Evolutionary conservation across 2,329 filamentous ascomycete species (phyloP), one percentile per base, ranked within the genome.

Genomic region (Paraconiothyrium sp.): DNA sequence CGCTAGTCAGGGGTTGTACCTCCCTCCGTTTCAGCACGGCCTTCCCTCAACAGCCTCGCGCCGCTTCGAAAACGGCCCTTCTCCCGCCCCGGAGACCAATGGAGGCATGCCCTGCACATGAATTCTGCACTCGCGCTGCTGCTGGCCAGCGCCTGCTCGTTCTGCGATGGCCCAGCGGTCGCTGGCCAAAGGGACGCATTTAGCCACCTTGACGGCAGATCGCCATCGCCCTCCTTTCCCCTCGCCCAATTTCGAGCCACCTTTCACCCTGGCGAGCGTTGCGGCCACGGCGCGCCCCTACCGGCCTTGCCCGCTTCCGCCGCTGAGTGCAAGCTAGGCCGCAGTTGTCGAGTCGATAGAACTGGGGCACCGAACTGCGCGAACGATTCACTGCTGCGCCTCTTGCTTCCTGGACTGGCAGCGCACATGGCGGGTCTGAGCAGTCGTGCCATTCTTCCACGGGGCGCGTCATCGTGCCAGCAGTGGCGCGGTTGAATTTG

Each of bases 21-120:
- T 48, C 64, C 49, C 62, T 63, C 65, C 66, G 73, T 74, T 73
- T 77, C 74, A 77, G 67, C 64, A 64, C 65, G 60, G 55, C 63
- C 54, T 62, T 30, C 63, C 57, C 54, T 54, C 61, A 58, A 46
- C 63, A 63, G 60, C 65, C 59, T 65, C 63, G 63, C 49, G 43
- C 27, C 55, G 59, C 54, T 47, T 57, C 22, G 22, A 61, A 57
- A 60, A 62, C 39, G 59, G 49, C 57, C 59, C 56, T 60, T 58
- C 44, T 63, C 48, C 61, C 50, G 52, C 60, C 34, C 20, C 24
- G 43, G 24, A 52, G 39, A 27, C 59, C 64, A 65, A 59, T 60
- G 54, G 61, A 52, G 41, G 9, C 55, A 30, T 39, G 57, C 44
- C 16, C 41, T 57, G 8, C 39, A 44, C 52, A 55, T 44, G 52